Evolutionary conservation across 1,139 yeast species (phyloP).

Genomic region (Arxiozyma slooffiae): DNA sequence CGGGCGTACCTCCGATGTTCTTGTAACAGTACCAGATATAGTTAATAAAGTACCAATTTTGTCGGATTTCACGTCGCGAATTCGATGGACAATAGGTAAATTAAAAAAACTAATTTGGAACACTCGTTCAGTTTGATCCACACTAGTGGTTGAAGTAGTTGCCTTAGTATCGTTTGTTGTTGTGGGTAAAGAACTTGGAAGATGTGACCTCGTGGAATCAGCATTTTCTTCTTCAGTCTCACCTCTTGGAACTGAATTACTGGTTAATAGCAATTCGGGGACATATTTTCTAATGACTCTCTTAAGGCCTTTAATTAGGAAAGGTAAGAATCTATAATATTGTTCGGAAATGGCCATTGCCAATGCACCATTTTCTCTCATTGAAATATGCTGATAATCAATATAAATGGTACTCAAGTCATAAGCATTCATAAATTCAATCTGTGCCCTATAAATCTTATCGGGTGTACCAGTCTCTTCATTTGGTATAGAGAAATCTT

Average conservation of each 20-base stretch:
- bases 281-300: slow-evolving; percentile 64
- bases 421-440: slow-evolving; percentile 68
- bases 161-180: slow-evolving; percentile 18
- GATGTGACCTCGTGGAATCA: slow-evolving; percentile 4
- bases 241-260: slow-evolving; percentile 38
- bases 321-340: slow-evolving; percentile 86
- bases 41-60: slow-evolving; percentile 78
- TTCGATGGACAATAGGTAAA: slow-evolving; percentile 70
- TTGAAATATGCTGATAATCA: slow-evolving; percentile 70
- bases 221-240: slow-evolving; percentile 24
- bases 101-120: slow-evolving; percentile 88
- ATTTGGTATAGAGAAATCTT: slow-evolving; percentile 38
- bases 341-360: slow-evolving; percentile 87
- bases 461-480: slow-evolving; percentile 35
- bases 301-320: slow-evolving; percentile 63
- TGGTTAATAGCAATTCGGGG: slow-evolving; percentile 44
- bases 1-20: slow-evolving; percentile 96
- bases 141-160: slow-evolving; percentile 16
- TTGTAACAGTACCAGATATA: slow-evolving; percentile 89
- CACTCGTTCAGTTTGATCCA: slow-evolving; percentile 49
- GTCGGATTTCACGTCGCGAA: slow-evolving; percentile 84
- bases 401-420: slow-evolving; percentile 75
- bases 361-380: slow-evolving; percentile 74
- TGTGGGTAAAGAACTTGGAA: slow-evolving; percentile 13
- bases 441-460: slow-evolving; percentile 63